These are phyloP conservation scores for Monosporascus sp. DNA, from an alignment of 2,329 filamentous ascomycete species.

Conservation along the genomic window DNA sequence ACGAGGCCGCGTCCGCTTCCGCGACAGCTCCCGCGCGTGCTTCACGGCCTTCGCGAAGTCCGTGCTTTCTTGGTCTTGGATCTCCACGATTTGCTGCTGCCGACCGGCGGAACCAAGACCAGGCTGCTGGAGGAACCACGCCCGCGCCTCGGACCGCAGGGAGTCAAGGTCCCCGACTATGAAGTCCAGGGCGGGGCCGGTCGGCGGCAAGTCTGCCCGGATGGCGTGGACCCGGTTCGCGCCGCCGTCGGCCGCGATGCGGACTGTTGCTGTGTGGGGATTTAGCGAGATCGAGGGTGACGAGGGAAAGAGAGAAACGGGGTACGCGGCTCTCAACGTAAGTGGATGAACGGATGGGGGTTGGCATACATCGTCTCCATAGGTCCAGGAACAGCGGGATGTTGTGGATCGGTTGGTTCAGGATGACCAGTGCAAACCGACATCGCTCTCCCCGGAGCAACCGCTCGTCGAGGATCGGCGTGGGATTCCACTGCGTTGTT, in stretches of 20 bases:
- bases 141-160: conserved; percentile 52
- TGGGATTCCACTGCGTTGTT: conserved; percentile 29
- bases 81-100: conserved; percentile 62
- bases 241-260: conserved; percentile 84
- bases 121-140: conserved; percentile 59
- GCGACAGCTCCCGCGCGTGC: conserved; percentile 10
- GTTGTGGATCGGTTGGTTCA: conserved; percentile 53
- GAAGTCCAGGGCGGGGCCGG: conserved; percentile 51
- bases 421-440: conserved; percentile 46
- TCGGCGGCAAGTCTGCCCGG: conserved; percentile 4
- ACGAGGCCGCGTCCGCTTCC: not conserved
- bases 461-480: conserved; percentile 1
- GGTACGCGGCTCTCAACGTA: not conserved
- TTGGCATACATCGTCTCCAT: conserved; percentile 20
- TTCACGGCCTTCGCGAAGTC: conserved; percentile 80
- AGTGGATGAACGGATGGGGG: not conserved
- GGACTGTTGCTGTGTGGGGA: conserved; percentile 48
- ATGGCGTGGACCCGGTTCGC: conserved; percentile 66
- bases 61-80: conserved; percentile 79
- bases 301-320: not conserved
- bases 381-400: conserved; percentile 19
- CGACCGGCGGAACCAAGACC: conserved; percentile 16
- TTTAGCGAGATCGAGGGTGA: conserved; percentile 13
- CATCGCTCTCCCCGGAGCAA: conserved; percentile 2
- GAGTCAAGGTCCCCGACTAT: conserved; percentile 95